Conservation (phyloP, 768 basidiomycete species). For the Dendrothele bispora region DNA sequence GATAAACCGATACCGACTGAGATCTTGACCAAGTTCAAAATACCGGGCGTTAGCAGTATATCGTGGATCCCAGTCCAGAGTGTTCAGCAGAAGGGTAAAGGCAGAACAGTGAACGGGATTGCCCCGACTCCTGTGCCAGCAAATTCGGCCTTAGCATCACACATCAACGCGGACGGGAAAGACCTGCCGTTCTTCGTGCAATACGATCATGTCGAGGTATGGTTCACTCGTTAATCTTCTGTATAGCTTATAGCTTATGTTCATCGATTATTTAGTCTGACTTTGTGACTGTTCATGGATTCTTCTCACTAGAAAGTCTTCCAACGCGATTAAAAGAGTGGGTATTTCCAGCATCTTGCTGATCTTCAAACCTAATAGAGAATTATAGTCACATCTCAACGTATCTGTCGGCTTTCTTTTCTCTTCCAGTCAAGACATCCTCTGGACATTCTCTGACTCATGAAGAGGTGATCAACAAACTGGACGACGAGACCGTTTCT, state of each 20-base stretch:
- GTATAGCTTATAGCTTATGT: conserved; percentile 2
- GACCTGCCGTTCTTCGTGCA: conserved; percentile 86
- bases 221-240: conserved; percentile 10
- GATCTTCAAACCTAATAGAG: conserved; percentile 4
- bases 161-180: conserved; percentile 67
- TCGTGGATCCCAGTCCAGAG: conserved; percentile 83
- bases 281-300: conserved; percentile 80
- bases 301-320: conserved; percentile 74
- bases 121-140: conserved; percentile 26
- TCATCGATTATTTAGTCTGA: conserved; percentile 65
- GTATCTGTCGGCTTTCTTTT: conserved; percentile 85
- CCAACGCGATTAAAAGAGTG: conserved; percentile 78
- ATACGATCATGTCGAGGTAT: conserved; percentile 89
- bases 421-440: conserved; percentile 73
- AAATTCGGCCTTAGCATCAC: conserved; percentile 51
- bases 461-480: conserved; percentile 87
- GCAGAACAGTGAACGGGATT: conserved; percentile 32
- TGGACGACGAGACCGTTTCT: conserved; percentile 89
- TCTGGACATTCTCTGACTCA: conserved; percentile 73
- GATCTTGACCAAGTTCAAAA: conserved; percentile 82
- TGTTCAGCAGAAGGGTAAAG: conserved; percentile 60
- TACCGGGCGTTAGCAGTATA: conserved; percentile 88
- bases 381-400: conserved; percentile 67
- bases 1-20: conserved; percentile 79
- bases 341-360: conserved; percentile 21